Evolutionary conservation across 768 basidiomycete species (phyloP), one percentile per base, ranked within the genome.

Genomic region (Floccularia luteovirens): DNA sequence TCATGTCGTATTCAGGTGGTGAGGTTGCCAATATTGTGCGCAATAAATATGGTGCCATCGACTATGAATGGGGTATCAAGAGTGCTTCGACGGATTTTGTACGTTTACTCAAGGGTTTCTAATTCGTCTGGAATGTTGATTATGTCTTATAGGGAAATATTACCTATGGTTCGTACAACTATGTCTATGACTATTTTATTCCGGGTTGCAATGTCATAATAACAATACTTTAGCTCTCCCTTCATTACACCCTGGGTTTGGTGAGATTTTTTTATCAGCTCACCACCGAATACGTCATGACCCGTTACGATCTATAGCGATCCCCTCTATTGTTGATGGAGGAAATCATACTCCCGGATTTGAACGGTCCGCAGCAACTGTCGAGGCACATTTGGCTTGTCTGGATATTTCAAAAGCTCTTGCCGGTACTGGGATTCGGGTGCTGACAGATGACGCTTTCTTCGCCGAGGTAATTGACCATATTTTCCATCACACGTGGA

Each of bases 51-150:
- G 83, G 81, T 0, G 58, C 59, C 2, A 66, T 82, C 40, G 78
- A 82, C 53, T 74, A 78, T 50, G 70, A 74, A 44, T 79, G 75
- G 69, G 79, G 85, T 32, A 82, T 82, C 48, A 60, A 64, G 4
- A 70, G 69, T 32, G 87, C 84, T 8, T 90, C 85, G 4, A 90
- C 88, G 2, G 88, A 90, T 54, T 90, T 90, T 47, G 88, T 88
- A 49, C 64, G 82, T 63, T 4, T 36, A 24, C 24, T 22, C 28
- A 28, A 34, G 17, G 6, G 22, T 21, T 31, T 1, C 4, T 41
- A 13, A 21, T 28, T 17, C 31, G 23, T n/a, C 21, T 41, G 16
- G 27, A 33, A 13, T 41, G 39, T 36, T 35, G 24, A 38, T 31
- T 35, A 30, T 6, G 36, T 41, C 20, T 30, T 21, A 37, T 30